Evolutionary conservation across 345 rosid species (phyloP).

Genomic region (Hypericum perforatum): DNA sequence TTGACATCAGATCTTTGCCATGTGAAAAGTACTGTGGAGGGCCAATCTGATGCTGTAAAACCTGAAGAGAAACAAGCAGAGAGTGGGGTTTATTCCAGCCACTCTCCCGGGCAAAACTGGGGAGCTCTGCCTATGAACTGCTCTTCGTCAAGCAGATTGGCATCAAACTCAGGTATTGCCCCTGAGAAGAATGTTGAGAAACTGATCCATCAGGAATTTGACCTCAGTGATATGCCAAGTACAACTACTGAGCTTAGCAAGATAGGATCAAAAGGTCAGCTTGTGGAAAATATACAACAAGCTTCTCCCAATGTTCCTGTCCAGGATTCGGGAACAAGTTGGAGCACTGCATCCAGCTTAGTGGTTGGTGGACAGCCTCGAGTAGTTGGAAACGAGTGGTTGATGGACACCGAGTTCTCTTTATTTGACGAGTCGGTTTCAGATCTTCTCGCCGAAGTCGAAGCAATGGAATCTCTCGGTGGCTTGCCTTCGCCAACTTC

Average conservation of each 20-base stretch:
- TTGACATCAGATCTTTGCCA: conserved; percentile 16
- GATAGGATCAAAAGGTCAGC: no score
- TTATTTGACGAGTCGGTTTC: conserved; percentile 89
- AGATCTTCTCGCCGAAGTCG: conserved; percentile 94
- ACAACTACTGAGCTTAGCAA: no score
- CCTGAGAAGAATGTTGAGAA: conserved; percentile 30
- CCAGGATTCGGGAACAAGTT: no score
- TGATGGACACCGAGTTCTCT: conserved; percentile 30
- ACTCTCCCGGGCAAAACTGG: conserved; percentile 35
- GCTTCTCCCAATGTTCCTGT: no score
- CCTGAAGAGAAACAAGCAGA: conserved; percentile 26
- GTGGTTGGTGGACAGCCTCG: conserved; percentile 31
- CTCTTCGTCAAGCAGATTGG: conserved; percentile 25
- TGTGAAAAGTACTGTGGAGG: conserved; percentile 15
- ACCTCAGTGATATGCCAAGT: no score
- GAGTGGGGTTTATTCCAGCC: conserved; percentile 31
- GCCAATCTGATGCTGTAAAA: conserved; percentile 11
- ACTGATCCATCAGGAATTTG: conserved; percentile 32
- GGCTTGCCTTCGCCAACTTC: conserved; percentile 68
- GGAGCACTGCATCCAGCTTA: conserved; percentile 8
- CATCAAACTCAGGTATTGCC: conserved; percentile 25
- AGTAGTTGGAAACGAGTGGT: conserved; percentile 18
- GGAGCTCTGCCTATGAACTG: conserved; percentile 17
- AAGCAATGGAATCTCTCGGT: conserved; percentile 86
- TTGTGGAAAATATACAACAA: no score